Evolutionary conservation across 768 basidiomycete species (phyloP), one percentile per base, ranked within the genome.

Genomic region (Boletus insuetus): DNA sequence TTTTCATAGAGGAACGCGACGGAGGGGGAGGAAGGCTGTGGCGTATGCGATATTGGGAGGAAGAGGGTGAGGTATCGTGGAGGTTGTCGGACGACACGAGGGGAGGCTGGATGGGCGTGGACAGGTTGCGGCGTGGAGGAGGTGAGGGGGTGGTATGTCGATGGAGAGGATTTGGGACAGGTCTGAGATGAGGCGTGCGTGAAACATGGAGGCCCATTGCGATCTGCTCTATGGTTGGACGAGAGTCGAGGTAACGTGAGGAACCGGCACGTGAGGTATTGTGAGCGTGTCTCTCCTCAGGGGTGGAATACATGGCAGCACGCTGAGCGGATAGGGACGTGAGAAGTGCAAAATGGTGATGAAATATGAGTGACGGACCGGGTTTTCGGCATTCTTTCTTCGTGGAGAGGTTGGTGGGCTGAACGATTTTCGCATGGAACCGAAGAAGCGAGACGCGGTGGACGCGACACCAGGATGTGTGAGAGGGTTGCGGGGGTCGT

Each of bases 131-230:
- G 35, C 46, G 55, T 20, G 62, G 49, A 12, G 58, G 60, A 37
- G 58, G 54, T 14, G 69, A 51, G 13, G 60, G 49, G 4, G 63
- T 24, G 13, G 62, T 49, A 44, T 66, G 53, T 26, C 64, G 60
- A 12, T 59, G 69, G 40, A 53, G 61, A 14, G 65, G 48, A 41
- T 50, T 59, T 10, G 53, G 34, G 31, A 60, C 66, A 10, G 79
- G 76, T 41, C 83, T 79, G 29, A 89, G 71, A 66, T 89, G 87
- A 4, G 88, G 88, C 1, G 88, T 90, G 37, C 85, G 82, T 7
- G 88, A 89, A 31, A 86, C 73, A 68, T 90, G 88, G 22, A 90
- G 77, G 19, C 88, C 88, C 87, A 90, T 89, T 14, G 86, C 84
- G 56, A 90, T 90, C 71, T 90, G 87, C 63, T 86, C 83, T 39